Evolutionary conservation across 495 filamentous ascomycete genomes (phyloP), one percentile per base, ranked within the genome.

Genomic region (Apodospora peruviana): DNA sequence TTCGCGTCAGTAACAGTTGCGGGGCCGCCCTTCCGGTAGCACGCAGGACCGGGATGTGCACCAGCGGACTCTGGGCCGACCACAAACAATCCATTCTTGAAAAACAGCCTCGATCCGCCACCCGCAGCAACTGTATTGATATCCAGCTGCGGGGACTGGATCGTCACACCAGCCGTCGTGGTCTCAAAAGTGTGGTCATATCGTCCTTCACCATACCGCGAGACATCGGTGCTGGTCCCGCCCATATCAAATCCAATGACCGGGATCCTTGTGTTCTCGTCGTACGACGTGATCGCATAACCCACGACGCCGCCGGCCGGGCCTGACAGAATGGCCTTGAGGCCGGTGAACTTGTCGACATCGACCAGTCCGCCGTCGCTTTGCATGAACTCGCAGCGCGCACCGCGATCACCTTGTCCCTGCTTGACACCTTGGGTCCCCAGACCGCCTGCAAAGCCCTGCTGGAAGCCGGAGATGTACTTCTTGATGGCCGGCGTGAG

Each of bases 141-240:
- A 68, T 98, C 93, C 0, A 98, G 79, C 58, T 97, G 93, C 0
- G 93, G 93, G 0, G 85, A 90, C 57, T 97, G 93, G 27, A 97
- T 94, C 0, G 90, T 89, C 5, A 98, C 89, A 20, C 93, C 93
- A 2, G 93, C 93, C 1, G 94, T 95, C 0, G 91, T 96, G 1
- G 93, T 96, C 61, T 95, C 93, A 52, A 98, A 97, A 0, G 96
- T 93, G 64, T 98, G 93, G 48, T 97, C 93, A 60, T 95, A 90
- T 41, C 91, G 78, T 10, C 93, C 91, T 37, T 78, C 73, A 34
- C 91, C 93, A 57, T 93, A 97, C 21, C 93, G 73, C 19, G 89
- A 95, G 5, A 96, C 91, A 62, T 98, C 93, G 0, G 93, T 98
- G 29, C 86, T 91, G 5, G 93, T 98, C 22, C 93, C 93, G 40